Base-by-base conservation (phyloP, 78 protist genomes). In the Polysphondylium violaceum region DNA sequence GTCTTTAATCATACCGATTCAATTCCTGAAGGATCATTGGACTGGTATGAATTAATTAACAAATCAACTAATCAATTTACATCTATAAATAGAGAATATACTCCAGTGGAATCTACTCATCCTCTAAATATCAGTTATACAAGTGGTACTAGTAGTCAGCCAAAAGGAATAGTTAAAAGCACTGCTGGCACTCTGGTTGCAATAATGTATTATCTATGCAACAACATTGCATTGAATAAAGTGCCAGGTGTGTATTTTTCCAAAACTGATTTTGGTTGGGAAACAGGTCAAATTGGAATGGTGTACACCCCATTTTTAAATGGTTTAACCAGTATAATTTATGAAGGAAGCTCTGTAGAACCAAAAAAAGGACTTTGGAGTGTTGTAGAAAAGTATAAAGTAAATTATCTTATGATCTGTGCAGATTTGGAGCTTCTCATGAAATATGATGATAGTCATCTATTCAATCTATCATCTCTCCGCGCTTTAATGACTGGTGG, bases 51-150 rank as follows among this genome's bases (percentile, higher is more conserved):
- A 2, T 21, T 56, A n/a, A 47, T 75, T 1, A 56, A 67, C 1
- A 47, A 47, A 14, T 47, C 53, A 47, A 11, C 11, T 47, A 8
- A 47, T 14, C 8, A 16, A 8, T 17, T 31, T 56, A 16, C 59
- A 41, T 23, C 53, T 16, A 41, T 64, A 47, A 21, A 0, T 2
- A 1, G 50, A 21, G 87, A 86, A 19, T 83, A 92, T 44, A 73
- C 27, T 35, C 21, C 25, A 3, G 75, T 97, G 56, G 83, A 60
- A 27, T 71, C 95, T 1, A 53, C 38, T 33, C 94, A 96, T 86
- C 97, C 98, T 25, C 79, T 94, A 17, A 96, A 92, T 90, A 50
- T 95, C 2, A 72, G 96, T 41, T 97, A 95, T 94, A 98, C 99
- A 2, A 87, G 96, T 9, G 98, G 98, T 35, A 92, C 97, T 7